These are phyloP conservation scores for Prasinococcaceae sp. DNA, from an alignment of 139 green algal genomes.

Conservation along the genomic window DNA sequence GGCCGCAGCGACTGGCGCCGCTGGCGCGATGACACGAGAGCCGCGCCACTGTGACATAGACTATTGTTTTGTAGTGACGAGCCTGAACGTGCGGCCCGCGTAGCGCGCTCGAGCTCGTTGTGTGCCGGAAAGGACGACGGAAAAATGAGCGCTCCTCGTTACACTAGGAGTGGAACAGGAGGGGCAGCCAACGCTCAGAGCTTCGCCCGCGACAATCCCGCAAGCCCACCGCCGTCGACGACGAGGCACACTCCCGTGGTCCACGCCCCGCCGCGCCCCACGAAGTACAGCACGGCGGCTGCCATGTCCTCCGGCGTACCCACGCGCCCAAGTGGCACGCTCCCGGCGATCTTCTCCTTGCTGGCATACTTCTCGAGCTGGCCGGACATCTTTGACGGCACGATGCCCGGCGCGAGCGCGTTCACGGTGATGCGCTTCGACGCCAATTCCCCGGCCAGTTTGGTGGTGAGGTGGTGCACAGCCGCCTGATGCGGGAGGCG, in stretches of 20 bases:
- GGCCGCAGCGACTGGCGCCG: too few relatives aligned
- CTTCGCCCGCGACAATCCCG: too few relatives aligned
- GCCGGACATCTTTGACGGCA: slow-evolving; percentile 11
- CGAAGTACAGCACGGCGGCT: slow-evolving; percentile 8
- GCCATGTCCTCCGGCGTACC: slow-evolving; percentile 6
- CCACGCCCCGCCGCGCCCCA: background rate
- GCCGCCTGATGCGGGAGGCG: too few relatives aligned
- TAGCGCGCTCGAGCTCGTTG: too few relatives aligned
- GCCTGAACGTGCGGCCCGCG: too few relatives aligned
- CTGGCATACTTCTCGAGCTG: slow-evolving; percentile 1
- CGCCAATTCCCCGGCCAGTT: slow-evolving; percentile 11
- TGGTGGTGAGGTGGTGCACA: slow-evolving; percentile 8
- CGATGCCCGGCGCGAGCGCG: slow-evolving; percentile 10
- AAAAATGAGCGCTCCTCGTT: too few relatives aligned
- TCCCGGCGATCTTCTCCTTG: background rate
- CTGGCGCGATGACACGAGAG: too few relatives aligned
- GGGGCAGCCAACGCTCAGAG: too few relatives aligned
- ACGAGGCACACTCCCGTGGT: background rate
- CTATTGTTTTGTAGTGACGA: too few relatives aligned
- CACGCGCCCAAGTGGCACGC: background rate
- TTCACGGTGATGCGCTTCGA: slow-evolving; percentile 14
- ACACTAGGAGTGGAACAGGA: too few relatives aligned
- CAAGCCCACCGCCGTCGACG: slow-evolving; percentile 10
- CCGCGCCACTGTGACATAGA: too few relatives aligned
- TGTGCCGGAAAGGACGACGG: too few relatives aligned